These are phyloP conservation scores for Cercospora zeae-maydis DNA, from an alignment of 2,329 filamentous ascomycete species.

Conservation along the genomic window DNA sequence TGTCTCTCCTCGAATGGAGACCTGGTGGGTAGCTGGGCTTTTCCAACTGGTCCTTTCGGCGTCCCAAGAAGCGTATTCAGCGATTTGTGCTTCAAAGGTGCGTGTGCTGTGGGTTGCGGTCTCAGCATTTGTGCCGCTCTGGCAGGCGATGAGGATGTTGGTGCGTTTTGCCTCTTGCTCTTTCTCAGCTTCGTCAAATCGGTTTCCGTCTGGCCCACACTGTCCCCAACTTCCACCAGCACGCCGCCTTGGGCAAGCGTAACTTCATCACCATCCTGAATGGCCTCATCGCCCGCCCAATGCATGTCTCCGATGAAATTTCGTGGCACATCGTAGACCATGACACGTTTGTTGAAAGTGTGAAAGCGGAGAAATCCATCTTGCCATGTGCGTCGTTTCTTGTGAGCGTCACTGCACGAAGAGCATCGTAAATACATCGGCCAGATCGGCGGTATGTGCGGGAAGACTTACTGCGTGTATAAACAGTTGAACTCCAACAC, in stretches of 20 bases:
- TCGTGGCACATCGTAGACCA: slow-evolving; percentile 80
- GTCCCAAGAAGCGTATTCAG: slow-evolving; percentile 63
- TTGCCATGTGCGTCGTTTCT: slow-evolving; percentile 90
- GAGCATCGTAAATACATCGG: background rate
- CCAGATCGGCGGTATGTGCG: background rate
- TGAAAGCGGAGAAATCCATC: slow-evolving; percentile 86
- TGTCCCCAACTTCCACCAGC: slow-evolving; percentile 76
- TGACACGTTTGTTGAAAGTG: slow-evolving; percentile 83
- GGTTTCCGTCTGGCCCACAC: slow-evolving; percentile 67
- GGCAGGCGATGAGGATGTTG: slow-evolving; percentile 11
- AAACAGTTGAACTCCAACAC: slow-evolving; percentile 82
- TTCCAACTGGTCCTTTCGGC: slow-evolving; percentile 60
- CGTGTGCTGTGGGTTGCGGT: slow-evolving; percentile 7
- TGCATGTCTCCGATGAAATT: slow-evolving; percentile 83
- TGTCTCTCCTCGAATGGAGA: slow-evolving; percentile 64
- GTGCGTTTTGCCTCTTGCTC: slow-evolving; percentile 53
- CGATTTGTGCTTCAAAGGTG: slow-evolving; percentile 53
- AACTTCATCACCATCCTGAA: slow-evolving; percentile 79
- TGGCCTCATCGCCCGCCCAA: slow-evolving; percentile 65
- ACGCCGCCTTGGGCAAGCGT: slow-evolving; percentile 70
- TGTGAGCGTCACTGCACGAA: slow-evolving; percentile 58
- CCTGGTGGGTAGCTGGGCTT: slow-evolving; percentile 54
- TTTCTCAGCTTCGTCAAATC: slow-evolving; percentile 73
- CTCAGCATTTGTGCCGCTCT: slow-evolving; percentile 20
- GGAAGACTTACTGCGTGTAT: slow-evolving; percentile 60